Conservation (phyloP, 441 rosid species). For the Gossypium aridum region DNA sequence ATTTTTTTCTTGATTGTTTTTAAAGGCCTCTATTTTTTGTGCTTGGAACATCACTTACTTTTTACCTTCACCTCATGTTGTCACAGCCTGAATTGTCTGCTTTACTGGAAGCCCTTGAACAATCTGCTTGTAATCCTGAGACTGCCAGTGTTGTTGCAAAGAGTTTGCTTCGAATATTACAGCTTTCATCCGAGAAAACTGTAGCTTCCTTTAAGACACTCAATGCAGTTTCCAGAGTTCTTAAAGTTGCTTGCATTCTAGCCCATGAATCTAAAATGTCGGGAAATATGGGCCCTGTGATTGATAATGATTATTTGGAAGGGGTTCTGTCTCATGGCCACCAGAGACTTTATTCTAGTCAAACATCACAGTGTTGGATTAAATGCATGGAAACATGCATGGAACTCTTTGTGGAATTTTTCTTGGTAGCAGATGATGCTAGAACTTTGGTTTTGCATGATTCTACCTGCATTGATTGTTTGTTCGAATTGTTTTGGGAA, state of each 20-base stretch:
- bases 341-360: conserved; percentile 31
- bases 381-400: conserved; percentile 65
- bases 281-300: conserved; percentile 20
- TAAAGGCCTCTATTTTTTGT: not conserved
- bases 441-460: conserved; percentile 55
- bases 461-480: conserved; percentile 60
- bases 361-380: conserved; percentile 40
- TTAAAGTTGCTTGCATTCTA: conserved; percentile 74
- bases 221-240: conserved; percentile 70
- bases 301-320: conserved; percentile 22
- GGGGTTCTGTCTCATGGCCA: conserved; percentile 23
- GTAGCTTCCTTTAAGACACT: conserved; percentile 67
- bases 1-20: conserved; percentile 1
- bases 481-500: conserved; percentile 96
- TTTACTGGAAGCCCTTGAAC: conserved; percentile 84
- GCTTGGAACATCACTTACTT: conserved; percentile 4
- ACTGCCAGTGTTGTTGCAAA: conserved; percentile 60
- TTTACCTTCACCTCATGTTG: conserved; percentile 11
- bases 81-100: conserved; percentile 83
- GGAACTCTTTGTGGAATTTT: conserved; percentile 59
- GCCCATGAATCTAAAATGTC: conserved; percentile 58
- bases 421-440: conserved; percentile 57
- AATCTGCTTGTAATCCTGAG: conserved; percentile 67
- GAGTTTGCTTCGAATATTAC: conserved; percentile 64
- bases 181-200: conserved; percentile 66